A percentile compares a stretch with the other conserved stretches of the same genome.
phyloP scores from a whole-genome alignment of 2,329 filamentous ascomycete species.

The Cordyceps militaris region DNA sequence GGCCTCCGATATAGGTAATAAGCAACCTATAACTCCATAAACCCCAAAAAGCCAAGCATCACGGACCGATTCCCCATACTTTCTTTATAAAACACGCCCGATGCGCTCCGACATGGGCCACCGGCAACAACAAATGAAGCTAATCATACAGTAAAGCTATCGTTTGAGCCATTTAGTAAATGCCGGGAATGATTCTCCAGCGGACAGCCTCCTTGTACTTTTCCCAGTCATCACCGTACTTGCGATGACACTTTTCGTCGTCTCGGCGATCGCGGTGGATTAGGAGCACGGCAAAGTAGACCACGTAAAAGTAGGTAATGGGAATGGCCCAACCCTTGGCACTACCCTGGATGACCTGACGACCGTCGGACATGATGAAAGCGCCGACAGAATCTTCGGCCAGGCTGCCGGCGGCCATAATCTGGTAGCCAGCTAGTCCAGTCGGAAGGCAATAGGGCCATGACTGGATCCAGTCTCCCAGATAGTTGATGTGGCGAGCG shows the following conservation, averaged over 20 bases:
- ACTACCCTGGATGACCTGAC: conserved; percentile 62
- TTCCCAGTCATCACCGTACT: conserved; percentile 92
- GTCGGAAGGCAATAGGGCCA: conserved; percentile 89
- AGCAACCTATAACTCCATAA: neutral
- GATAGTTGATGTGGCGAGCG: conserved; percentile 90
- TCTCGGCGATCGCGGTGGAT: conserved; percentile 82
- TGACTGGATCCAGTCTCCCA: conserved; percentile 90
- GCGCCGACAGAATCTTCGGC: conserved; percentile 46
- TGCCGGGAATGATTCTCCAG: conserved; percentile 74
- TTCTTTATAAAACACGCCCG: neutral
- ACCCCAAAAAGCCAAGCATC: neutral
- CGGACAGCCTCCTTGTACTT: conserved; percentile 77
- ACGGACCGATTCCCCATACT: neutral
- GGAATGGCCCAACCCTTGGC: conserved; percentile 78
- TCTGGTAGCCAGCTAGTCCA: conserved; percentile 72
- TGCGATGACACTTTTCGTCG: conserved; percentile 81
- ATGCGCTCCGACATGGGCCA: neutral
- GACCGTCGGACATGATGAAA: conserved; percentile 51
- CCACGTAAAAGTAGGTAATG: conserved; percentile 88
- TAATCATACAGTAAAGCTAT: neutral
- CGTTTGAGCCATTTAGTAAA: conserved; percentile 54
- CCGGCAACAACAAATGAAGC: neutral
- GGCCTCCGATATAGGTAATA: neutral
- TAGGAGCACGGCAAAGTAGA: conserved; percentile 84
- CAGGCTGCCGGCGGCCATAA: conserved; percentile 50